phyloP scores from a whole-genome alignment of 805 yeast genomes.

The Suhomyces tanzawaensis region DNA sequence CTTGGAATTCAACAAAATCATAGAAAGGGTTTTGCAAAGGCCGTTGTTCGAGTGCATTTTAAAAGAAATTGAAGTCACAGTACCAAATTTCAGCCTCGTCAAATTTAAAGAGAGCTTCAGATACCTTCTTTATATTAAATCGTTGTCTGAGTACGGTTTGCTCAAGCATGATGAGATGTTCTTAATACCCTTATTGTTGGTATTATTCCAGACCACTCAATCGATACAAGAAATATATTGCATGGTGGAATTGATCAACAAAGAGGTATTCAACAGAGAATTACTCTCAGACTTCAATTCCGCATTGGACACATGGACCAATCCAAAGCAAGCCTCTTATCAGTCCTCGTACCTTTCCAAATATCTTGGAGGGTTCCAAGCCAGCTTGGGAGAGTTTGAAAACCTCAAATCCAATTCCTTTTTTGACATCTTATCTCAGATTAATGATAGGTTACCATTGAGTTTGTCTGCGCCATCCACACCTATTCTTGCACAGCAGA shows the following conservation, averaged over 20 bases:
- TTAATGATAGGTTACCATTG: slow-evolving; percentile 43
- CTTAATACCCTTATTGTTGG: slow-evolving; percentile 35
- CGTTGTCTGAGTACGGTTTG: slow-evolving; percentile 37
- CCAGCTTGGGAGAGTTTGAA: slow-evolving; percentile 31
- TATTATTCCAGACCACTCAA: slow-evolving; percentile 25
- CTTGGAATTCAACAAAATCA: slow-evolving; percentile 29
- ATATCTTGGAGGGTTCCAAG: slow-evolving; percentile 20
- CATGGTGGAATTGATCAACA: slow-evolving; percentile 33
- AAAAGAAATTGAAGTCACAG: slow-evolving; percentile 10
- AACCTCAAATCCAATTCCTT: slow-evolving; percentile 27
- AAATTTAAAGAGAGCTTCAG: slow-evolving; percentile 25
- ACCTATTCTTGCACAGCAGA: slow-evolving; percentile 23
- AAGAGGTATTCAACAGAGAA: slow-evolving; percentile 28
- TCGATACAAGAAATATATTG: slow-evolving; percentile 25
- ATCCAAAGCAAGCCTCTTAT: slow-evolving; percentile 14
- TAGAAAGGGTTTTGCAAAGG: slow-evolving; percentile 21
- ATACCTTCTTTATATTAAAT: slow-evolving; percentile 34
- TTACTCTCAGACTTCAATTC: slow-evolving; percentile 25
- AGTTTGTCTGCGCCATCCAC: slow-evolving; percentile 46
- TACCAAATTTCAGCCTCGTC: slow-evolving; percentile 10
- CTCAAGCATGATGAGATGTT: slow-evolving; percentile 39
- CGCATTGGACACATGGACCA: slow-evolving; percentile 29
- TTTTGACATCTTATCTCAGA: slow-evolving; percentile 34
- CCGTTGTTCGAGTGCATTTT: slow-evolving; percentile 31
- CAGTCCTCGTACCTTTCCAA: slow-evolving; percentile 20